Base-by-base conservation (phyloP, 805 yeast genomes). In the Yamadazyma kitorensis region DNA sequence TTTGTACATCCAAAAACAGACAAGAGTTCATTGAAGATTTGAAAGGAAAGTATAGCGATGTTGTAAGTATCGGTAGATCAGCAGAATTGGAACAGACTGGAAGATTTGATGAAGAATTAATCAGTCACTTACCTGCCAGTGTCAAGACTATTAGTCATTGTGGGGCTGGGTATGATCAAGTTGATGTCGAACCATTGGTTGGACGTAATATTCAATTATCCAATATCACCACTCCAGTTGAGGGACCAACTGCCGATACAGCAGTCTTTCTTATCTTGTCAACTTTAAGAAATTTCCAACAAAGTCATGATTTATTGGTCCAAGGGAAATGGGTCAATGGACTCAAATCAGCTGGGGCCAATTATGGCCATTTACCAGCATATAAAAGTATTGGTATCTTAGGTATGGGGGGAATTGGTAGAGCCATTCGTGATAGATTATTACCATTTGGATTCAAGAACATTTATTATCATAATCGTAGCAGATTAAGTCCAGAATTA, bases 331-430 rank as follows among this genome's bases (percentile, higher is more conserved):
- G 94, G 91, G 33, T 14, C 8, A 71, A 72, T 11, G 47, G 41
- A 36, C 54, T 40, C 5, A 68, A 69, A 41, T 43, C 54, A 29
- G 68, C 57, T 3, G 83, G 81, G 2, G 73, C 80, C 1, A 72
- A 78, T 6, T 59, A 78, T 29, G 95, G 94, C 6, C 73, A 74
- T 50, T 89, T 82, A 50, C 94, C 94, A 12, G 78, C 70, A 42
- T 86, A 86, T 6, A 81, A 82, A 52, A 70, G 70, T 13, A 80
- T 87, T 15, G 96, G 96, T 31, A 79, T 87, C 35, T 65, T 83
- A 33, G 96, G 96, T 11, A 72, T 87, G 76, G 96, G 96, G 21
- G 95, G 95, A 22, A 86, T 87, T 59, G 96, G 96, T 29, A 76
- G 88, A 39, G 84, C 86, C 19, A 78, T 87, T 33, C 71, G 86